Evolutionary conservation across 805 yeast species (phyloP).

Genomic region (Candida taoyuanica): DNA sequence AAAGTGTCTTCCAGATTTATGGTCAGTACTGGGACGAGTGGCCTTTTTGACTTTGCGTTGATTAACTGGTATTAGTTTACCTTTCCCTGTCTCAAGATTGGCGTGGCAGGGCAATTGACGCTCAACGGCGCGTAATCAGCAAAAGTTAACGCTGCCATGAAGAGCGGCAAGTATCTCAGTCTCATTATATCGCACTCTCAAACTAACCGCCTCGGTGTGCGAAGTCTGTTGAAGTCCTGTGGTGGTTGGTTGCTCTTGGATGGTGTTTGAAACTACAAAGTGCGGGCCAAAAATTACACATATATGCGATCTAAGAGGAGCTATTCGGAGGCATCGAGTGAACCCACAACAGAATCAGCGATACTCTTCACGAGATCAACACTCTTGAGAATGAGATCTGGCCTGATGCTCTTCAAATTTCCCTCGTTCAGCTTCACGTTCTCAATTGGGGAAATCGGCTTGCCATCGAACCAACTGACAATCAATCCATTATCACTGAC

Average conservation of each 20-base stretch:
- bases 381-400: slow-evolving; percentile 44
- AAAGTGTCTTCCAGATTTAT: no score
- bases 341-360: slow-evolving; percentile 54
- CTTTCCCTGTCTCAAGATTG: slow-evolving; percentile 16
- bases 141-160: neutral
- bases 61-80: slow-evolving; percentile 14
- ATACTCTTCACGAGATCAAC: slow-evolving; percentile 53
- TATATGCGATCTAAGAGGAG: neutral
- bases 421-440: slow-evolving; percentile 56
- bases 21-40: no score
- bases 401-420: slow-evolving; percentile 51
- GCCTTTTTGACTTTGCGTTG: no score
- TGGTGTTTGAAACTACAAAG: no score
- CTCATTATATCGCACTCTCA: no score
- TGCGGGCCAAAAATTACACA: no score
- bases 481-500: slow-evolving; percentile 83
- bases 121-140: slow-evolving; percentile 24
- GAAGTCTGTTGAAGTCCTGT: no score
- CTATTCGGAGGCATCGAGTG: slow-evolving; percentile 16
- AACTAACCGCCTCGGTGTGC: no score
- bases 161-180: neutral
- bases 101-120: slow-evolving; percentile 27
- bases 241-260: neutral
- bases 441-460: slow-evolving; percentile 67
- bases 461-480: slow-evolving; percentile 64